These are phyloP conservation scores for Lenwebbia sp. DNA, from an alignment of 345 rosid species.

Conservation along the genomic window DNA sequence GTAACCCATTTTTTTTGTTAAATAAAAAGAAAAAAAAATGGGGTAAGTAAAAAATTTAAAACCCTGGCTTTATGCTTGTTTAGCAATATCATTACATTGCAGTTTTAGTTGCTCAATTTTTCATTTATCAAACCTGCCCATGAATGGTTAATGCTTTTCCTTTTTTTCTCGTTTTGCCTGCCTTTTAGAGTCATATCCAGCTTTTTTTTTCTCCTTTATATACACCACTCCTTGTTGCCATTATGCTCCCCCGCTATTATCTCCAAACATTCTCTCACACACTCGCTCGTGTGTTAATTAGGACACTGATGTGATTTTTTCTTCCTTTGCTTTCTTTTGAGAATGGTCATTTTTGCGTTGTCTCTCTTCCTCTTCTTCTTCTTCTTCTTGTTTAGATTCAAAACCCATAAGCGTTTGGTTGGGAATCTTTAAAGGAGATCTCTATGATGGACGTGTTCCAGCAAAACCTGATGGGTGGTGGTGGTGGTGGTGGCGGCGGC, in stretches of 20 bases:
- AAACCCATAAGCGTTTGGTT: background rate
- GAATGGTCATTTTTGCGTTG: background rate
- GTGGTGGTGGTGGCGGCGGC: conserved; percentile 23
- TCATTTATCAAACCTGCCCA: background rate
- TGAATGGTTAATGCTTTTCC: background rate
- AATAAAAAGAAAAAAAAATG: background rate
- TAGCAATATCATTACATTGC: background rate
- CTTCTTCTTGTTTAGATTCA: background rate
- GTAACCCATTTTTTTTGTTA: no score
- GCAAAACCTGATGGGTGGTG: conserved; percentile 51
- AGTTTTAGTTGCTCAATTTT: background rate
- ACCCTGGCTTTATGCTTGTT: background rate
- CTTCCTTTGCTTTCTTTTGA: background rate
- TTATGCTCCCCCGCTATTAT: background rate
- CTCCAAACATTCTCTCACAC: background rate
- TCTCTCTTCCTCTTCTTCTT: background rate
- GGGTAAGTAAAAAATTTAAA: background rate
- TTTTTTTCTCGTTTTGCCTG: background rate
- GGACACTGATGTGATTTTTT: background rate
- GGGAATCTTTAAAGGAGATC: background rate
- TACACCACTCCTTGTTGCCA: background rate
- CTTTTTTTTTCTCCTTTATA: background rate
- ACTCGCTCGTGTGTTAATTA: background rate
- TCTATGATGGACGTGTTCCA: conserved; percentile 31
- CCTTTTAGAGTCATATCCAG: background rate